A percentile compares a stretch with the other conserved stretches of the same genome.
Evolutionary conservation across 768 basidiomycete species (phyloP).

Genomic region (Tephrocybe rancida): DNA sequence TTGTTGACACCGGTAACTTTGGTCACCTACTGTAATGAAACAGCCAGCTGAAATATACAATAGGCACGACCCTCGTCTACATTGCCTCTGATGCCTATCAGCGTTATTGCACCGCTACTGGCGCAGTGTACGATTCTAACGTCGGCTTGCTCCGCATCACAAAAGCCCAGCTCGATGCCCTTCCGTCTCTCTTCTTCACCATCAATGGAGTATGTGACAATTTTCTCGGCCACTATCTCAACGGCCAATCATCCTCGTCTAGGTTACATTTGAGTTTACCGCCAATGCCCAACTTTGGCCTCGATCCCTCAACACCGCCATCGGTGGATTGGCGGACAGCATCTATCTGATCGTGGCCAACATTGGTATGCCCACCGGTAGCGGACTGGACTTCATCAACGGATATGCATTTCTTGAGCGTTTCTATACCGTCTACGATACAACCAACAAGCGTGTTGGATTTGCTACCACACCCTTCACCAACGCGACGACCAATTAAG

Average conservation of each 20-base stretch:
- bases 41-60: neutral
- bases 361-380: conserved; percentile 38
- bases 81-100: conserved; percentile 46
- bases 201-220: conserved; percentile 43
- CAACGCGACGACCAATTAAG: conserved; percentile 40
- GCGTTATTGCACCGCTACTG: conserved; percentile 44
- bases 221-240: neutral
- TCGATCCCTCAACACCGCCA: conserved; percentile 29
- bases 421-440: conserved; percentile 68
- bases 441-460: conserved; percentile 54
- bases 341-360: conserved; percentile 37
- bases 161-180: conserved; percentile 44
- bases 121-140: conserved; percentile 36
- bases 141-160: conserved; percentile 58
- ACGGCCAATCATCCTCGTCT: neutral
- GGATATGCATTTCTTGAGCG: conserved; percentile 56
- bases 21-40: too few species aligned
- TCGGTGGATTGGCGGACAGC: conserved; percentile 28
- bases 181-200: conserved; percentile 60
- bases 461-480: conserved; percentile 57
- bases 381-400: conserved; percentile 57
- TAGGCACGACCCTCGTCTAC: conserved; percentile 56
- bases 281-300: conserved; percentile 40
- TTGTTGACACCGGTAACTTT: conserved; percentile 56
- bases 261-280: conserved; percentile 38